Base-by-base conservation (phyloP, 768 basidiomycete genomes). In the Cystobasidium onofrii region DNA sequence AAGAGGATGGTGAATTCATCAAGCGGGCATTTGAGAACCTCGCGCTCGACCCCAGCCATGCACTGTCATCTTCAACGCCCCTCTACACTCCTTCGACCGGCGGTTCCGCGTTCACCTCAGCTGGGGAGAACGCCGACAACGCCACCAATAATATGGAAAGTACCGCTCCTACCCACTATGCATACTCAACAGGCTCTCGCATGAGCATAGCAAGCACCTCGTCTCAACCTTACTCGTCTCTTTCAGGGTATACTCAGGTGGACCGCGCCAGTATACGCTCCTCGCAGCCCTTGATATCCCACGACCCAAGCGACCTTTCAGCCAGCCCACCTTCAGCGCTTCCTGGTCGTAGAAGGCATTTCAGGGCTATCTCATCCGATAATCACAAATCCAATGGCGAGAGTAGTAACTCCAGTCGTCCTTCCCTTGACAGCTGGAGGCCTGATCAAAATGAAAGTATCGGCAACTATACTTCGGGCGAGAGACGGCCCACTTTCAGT, bases 1-100 rank as follows among this genome's bases (percentile, higher is more conserved):
- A 33, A 23, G 69, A 55, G 20, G 69, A 71, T 36, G 69, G 54
- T 1, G 69, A 71, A 36, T 71, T 71, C 55, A 71, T 71, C 27
- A 71, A 71, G 39, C 2, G 31, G 9, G 69, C 69, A 7, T 71
- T 71, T 31, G 69, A 71, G n/a, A 71, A 60, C 33, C 55, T 71
- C n/a, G 3, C 69, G 7, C 20, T 71, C 13, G 29, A 60, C 31
- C 6, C 57, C 6, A 27, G 33, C 33, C 57, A 12, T 25, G 10
- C 57, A 54, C 6, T 20, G 52, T n/a, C 27, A 20, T 10, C 52
- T 10, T 54, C 52, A 20, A 20, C n/a, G 52, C 6, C n/a, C 52
- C 52, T 6, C 39, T 6, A 39, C 39, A 6, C 7, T 39, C 6
- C 39, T 39, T n/a, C n/a, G n/a, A n/a, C n/a, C n/a, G n/a, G n/a